phyloP scores from a whole-genome alignment of 108 stramenopile species.

The Fistulifera pelliculosa region DNA sequence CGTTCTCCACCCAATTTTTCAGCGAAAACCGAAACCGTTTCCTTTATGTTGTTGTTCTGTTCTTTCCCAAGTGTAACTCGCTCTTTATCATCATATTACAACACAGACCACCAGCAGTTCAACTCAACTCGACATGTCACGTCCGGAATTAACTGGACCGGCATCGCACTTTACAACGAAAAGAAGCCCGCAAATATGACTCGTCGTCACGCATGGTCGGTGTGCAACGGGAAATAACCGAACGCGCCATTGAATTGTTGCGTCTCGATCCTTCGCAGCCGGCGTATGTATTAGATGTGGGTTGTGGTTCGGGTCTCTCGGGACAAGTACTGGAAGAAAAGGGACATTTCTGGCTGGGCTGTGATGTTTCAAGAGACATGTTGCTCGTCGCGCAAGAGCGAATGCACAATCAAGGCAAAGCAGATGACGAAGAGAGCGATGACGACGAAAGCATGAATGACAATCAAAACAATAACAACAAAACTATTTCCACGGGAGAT shows the following conservation, averaged over 20 bases:
- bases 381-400: constrained; percentile 90
- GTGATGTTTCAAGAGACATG: constrained; percentile 95
- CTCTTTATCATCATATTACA: too few species aligned
- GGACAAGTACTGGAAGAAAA: constrained; percentile 91
- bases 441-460: constrained; percentile 17
- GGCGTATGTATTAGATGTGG: constrained; percentile 88
- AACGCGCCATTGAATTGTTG: constrained; percentile 94
- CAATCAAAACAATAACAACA: constrained; percentile 21
- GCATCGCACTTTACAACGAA: constrained; percentile 89
- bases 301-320: constrained; percentile 92
- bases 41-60: too few species aligned
- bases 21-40: too few species aligned
- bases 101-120: too few species aligned
- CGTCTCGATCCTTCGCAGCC: constrained; percentile 43
- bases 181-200: constrained; percentile 95
- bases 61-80: too few species aligned
- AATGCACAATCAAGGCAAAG: constrained; percentile 40
- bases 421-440: constrained; percentile 21
- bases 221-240: constrained; percentile 93
- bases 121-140: too few species aligned
- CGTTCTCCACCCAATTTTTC: too few species aligned
- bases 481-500: constrained; percentile 55
- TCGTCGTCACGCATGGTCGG: constrained; percentile 90
- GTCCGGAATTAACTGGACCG: constrained; percentile 84
- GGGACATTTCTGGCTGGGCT: constrained; percentile 95